Evolutionary conservation across 2,329 filamentous ascomycete species (phyloP).

Genomic region (Magnaporthales sp.): DNA sequence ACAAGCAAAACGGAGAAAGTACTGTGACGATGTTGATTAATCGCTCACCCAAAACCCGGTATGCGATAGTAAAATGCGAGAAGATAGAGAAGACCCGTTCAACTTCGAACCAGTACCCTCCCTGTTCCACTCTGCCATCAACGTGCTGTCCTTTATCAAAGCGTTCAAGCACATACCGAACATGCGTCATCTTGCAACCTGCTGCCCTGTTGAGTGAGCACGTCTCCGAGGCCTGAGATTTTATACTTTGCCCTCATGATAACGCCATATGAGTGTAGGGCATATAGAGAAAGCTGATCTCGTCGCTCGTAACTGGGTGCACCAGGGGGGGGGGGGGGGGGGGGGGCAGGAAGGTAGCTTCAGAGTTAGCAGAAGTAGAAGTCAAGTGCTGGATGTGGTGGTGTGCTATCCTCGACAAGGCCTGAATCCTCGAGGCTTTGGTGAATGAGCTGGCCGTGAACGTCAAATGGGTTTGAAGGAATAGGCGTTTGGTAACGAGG

Average conservation of each 20-base stretch:
- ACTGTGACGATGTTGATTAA: no score
- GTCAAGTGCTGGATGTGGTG: constrained; percentile 71
- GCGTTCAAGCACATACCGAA: constrained; percentile 61
- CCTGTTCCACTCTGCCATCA: constrained; percentile 81
- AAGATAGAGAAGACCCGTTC: no score
- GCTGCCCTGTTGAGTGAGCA: constrained; percentile 75
- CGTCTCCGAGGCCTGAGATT: constrained; percentile 67
- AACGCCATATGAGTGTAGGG: constrained; percentile 61
- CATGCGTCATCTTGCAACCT: constrained; percentile 65
- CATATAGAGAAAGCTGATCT: constrained; percentile 74
- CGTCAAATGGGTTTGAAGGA: constrained; percentile 59
- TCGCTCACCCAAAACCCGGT: no score
- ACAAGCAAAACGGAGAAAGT: no score
- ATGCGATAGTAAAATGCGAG: no score
- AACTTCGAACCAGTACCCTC: constrained; percentile 40
- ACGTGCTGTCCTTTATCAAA: constrained; percentile 74
- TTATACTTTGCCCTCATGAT: constrained; percentile 68
- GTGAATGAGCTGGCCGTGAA: constrained; percentile 72
- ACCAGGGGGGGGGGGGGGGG: no score
- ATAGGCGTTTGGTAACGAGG: constrained; percentile 60
- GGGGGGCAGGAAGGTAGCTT: constrained; percentile 77
- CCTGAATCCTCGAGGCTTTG: constrained; percentile 61
- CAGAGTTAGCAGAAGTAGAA: constrained; percentile 63
- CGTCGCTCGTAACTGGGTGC: constrained; percentile 65
- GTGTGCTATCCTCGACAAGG: constrained; percentile 67